Percentiles rank a stretch among this genome's conserved stretches.
Evolutionary conservation across 1,284 basidiomycete species (phyloP).

Genomic region (Volvariella volvacea): DNA sequence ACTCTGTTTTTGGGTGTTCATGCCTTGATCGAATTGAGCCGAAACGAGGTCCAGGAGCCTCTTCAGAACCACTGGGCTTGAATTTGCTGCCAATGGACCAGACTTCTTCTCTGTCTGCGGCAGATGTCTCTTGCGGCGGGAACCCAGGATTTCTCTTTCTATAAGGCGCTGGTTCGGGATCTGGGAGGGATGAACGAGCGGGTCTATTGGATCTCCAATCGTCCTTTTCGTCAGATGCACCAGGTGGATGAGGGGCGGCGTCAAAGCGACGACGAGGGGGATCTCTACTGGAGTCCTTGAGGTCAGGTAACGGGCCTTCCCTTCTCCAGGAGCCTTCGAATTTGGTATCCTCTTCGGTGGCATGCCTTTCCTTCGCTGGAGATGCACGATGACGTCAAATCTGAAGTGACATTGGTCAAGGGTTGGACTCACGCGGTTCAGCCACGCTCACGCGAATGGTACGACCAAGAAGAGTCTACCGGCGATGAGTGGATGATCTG

Average conservation of each 20-base stretch:
- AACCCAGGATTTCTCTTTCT: conserved; percentile 55
- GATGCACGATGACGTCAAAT: conserved; percentile 4
- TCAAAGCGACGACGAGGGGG: conserved; percentile 60
- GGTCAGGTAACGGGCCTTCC: conserved; percentile 78
- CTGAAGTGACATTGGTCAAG: conserved; percentile 1
- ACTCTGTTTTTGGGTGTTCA: conserved; percentile 38
- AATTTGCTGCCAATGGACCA: conserved; percentile 73
- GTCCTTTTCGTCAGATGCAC: conserved; percentile 47
- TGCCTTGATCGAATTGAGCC: conserved; percentile 40
- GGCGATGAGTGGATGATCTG: background rate
- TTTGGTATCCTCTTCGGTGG: conserved; percentile 63
- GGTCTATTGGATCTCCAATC: conserved; percentile 73
- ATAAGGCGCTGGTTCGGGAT: conserved; percentile 39
- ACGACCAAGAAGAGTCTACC: conserved; percentile 69
- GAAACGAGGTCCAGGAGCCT: conserved; percentile 39
- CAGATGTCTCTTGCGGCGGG: conserved; percentile 41
- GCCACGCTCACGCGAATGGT: conserved; percentile 90
- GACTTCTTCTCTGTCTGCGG: conserved; percentile 67
- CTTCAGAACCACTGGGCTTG: conserved; percentile 35
- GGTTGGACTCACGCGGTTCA: conserved; percentile 73
- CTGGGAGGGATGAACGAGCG: conserved; percentile 28
- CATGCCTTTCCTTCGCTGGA: conserved; percentile 70
- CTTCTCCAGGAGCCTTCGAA: conserved; percentile 83
- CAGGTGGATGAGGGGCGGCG: conserved; percentile 33
- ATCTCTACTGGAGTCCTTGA: conserved; percentile 38